Base-by-base conservation (phyloP, 108 stramenopile genomes). In the Asterionellopsis glacialis region DNA sequence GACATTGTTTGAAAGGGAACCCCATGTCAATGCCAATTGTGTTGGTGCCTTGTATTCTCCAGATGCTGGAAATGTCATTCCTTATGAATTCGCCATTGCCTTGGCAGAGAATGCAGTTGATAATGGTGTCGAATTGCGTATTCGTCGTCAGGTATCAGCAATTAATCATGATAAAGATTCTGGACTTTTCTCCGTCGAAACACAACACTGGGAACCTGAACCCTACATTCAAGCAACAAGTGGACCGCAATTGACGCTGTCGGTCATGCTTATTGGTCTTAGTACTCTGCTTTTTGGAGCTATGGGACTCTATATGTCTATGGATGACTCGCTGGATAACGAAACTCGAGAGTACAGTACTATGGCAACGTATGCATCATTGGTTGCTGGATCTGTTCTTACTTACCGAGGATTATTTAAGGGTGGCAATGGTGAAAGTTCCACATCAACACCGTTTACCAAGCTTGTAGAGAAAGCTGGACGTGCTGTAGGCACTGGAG, bases 51-150 rank as follows among this genome's bases (percentile, higher is more conserved):
- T 92, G 43, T 75, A 81, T 61, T 62, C 80, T 51, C 91, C 91
- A 11, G 81, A 85, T 72, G 91, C 91, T 13, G 91, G 87, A 0
- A 88, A 88, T 66, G 84, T 92, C 6, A 86, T 88, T 41, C 91
- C 91, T 1, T 92, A 92, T 59, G 91, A 87, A 52, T 92, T 65
- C 67, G 78, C 86, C 18, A 84, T 87, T 60, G 87, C 87, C 5
- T 55, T 92, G 23, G 80, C 76, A 21, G 91, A 92, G 67, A 92
- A 92, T 68, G 91, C 91, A 1, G 84, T 85, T 2, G 87, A 87
- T 64, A 92, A 92, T 64, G 91, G 91, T 21, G 87, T 86, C 10
- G 83, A 92, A 61, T 56, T 92, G n/a, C 69, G 84, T 11, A 88
- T 88, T 58, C 72, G 87, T 22, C 62, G 84, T 18, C 63, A 87